Evolutionary conservation across 306 rosid genomes (phyloP).

Genomic region (Vigna hirtella): DNA sequence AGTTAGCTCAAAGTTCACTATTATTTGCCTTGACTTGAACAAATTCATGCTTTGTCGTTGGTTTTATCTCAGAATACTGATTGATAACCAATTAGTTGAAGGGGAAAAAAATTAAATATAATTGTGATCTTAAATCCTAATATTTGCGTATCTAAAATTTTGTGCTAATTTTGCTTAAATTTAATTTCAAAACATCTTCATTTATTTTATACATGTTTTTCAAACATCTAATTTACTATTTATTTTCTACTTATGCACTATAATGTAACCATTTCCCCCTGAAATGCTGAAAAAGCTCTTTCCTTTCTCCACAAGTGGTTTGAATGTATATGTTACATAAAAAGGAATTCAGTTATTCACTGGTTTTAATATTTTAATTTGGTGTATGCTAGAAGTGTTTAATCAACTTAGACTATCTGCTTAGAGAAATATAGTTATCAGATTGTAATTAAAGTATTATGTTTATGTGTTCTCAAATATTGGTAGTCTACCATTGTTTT

Average conservation of each 20-base stretch:
- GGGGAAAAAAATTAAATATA: background rate
- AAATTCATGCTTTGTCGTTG: constrained; percentile 9
- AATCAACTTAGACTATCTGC: constrained; percentile 20
- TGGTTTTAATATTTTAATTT: background rate
- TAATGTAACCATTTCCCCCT: background rate
- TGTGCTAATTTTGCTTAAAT: constrained; percentile 10
- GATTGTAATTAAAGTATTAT: constrained; percentile 25
- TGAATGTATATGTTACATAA: background rate
- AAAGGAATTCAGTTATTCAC: constrained; percentile 8
- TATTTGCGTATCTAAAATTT: background rate
- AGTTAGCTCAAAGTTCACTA: constrained; percentile 6
- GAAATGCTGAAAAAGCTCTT: background rate
- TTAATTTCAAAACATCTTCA: constrained; percentile 11
- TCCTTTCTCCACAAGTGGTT: background rate
- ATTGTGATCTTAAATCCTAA: background rate
- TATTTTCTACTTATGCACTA: constrained; percentile 1
- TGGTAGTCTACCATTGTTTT: constrained; percentile 42
- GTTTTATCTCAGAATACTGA: background rate
- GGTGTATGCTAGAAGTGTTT: constrained; percentile 26
- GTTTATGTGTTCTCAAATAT: constrained; percentile 15
- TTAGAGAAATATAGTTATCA: constrained; percentile 13
- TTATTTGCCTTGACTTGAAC: constrained; percentile 1
- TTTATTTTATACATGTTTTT: constrained; percentile 15
- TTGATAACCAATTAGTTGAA: background rate
- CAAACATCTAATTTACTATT: background rate